Conservation (phyloP, 1,139 yeast genomes). For the Waltiozyma sp. region DNA sequence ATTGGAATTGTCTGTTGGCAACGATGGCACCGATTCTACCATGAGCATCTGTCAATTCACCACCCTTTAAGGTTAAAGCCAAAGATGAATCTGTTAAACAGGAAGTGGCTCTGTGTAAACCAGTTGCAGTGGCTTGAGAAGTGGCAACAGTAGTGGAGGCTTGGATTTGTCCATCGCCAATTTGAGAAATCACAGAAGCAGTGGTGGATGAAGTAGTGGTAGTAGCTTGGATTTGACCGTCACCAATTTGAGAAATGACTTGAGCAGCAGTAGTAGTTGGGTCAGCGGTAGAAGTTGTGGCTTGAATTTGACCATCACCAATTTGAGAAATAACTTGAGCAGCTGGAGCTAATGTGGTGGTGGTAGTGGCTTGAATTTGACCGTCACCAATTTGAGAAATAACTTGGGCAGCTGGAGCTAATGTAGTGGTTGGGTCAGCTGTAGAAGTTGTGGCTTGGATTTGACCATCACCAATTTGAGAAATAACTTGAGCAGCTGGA, state of each 20-base stretch:
- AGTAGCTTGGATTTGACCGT: conserved; percentile 33
- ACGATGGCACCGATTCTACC: conserved; percentile 75
- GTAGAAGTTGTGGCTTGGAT: conserved; percentile 35
- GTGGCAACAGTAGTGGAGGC: conserved; percentile 26
- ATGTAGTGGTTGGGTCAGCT: conserved; percentile 21
- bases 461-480: conserved; percentile 61
- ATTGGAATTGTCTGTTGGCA: conserved; percentile 77
- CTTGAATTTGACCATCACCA: conserved; percentile 32
- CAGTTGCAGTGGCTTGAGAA: conserved; percentile 27
- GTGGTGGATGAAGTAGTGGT: conserved; percentile 25
- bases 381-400: conserved; percentile 39
- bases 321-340: conserved; percentile 20
- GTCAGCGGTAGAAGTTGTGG: conserved; percentile 23
- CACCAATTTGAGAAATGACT: conserved; percentile 21
- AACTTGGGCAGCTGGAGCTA: conserved; percentile 14
- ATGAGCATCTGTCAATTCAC: conserved; percentile 43
- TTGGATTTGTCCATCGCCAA: conserved; percentile 37
- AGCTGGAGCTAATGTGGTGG: conserved; percentile 18
- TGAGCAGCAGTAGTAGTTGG: conserved; percentile 25
- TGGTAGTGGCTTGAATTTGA: conserved; percentile 41
- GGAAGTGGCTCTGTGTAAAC: conserved; percentile 30
- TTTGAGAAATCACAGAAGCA: conserved; percentile 32
- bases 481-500: no score
- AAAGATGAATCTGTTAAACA: conserved; percentile 42
- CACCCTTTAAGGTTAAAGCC: conserved; percentile 39